phyloP scores from a whole-genome alignment of 2,329 filamentous ascomycete species.

The Ophiostoma tasmaniense region DNA sequence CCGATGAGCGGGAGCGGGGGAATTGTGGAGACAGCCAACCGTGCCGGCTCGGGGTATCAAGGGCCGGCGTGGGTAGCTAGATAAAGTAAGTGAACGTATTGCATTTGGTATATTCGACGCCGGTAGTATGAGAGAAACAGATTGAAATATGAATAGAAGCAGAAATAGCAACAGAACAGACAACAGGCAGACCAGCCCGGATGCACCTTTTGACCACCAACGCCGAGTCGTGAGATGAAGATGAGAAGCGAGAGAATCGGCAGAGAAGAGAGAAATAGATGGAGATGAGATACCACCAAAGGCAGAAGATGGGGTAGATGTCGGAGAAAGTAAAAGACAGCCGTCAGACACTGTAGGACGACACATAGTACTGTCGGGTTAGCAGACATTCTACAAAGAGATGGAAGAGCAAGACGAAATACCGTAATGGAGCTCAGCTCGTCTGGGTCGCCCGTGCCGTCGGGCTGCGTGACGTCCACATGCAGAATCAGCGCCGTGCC shows the following conservation, averaged over 20 bases:
- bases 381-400: not conserved
- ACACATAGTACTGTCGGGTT: constrained; percentile 31
- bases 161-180: not conserved
- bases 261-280: not conserved
- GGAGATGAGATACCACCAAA: not conserved
- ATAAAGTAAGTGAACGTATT: not conserved
- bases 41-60: not conserved
- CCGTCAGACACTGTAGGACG: constrained; percentile 29
- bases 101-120: not conserved
- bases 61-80: not conserved
- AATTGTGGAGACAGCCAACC: not conserved
- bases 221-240: not conserved
- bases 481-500: constrained; percentile 76
- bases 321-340: not conserved
- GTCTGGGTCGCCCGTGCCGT: constrained; percentile 44
- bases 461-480: constrained; percentile 67
- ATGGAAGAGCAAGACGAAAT: constrained; percentile 30
- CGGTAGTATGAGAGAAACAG: not conserved
- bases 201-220: not conserved
- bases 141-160: not conserved
- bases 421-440: constrained; percentile 72
- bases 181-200: not conserved
- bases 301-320: no score
- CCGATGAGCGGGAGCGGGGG: not conserved
- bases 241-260: not conserved